A percentile compares a stretch with the other conserved stretches of the same genome.
These are phyloP conservation scores for Sporobolomyces pararoseus DNA, from an alignment of 768 basidiomycete species.

Conservation along the genomic window DNA sequence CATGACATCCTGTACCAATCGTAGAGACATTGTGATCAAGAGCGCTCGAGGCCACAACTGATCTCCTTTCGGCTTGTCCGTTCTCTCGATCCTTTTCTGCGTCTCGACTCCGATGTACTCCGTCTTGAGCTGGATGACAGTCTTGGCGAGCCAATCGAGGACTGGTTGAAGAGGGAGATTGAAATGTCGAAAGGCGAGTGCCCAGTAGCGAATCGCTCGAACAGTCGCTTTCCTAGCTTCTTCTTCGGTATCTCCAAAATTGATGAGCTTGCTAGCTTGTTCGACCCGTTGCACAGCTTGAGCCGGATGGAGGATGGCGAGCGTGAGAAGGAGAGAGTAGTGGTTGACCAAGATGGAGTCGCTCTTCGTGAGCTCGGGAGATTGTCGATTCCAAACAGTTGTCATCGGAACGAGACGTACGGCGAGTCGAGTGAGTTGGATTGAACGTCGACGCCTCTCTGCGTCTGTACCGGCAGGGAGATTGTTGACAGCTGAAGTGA, in stretches of 20 bases:
- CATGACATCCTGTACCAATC: conserved; percentile 58
- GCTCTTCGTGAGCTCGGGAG: conserved; percentile 44
- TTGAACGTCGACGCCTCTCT: conserved; percentile 47
- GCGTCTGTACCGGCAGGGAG: conserved; percentile 42
- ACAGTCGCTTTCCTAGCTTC: conserved; percentile 67
- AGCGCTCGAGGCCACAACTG: conserved; percentile 48
- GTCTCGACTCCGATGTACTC: conserved; percentile 55
- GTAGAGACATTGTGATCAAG: conserved; percentile 56
- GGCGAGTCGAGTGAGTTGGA: conserved; percentile 64
- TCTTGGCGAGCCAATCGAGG: conserved; percentile 63
- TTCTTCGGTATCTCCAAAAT: conserved; percentile 63
- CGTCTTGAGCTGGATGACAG: conserved; percentile 57
- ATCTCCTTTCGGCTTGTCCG: conserved; percentile 31
- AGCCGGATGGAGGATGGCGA: conserved; percentile 64
- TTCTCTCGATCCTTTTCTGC: conserved; percentile 11
- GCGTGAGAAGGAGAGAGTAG: conserved; percentile 66
- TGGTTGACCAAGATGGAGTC: conserved; percentile 79
- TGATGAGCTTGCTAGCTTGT: conserved; percentile 65
- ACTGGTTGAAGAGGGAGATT: conserved; percentile 57
- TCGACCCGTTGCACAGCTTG: conserved; percentile 57
- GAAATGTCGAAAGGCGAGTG: conserved; percentile 60
- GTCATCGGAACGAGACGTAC: conserved; percentile 68
- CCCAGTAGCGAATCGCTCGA: conserved; percentile 68
- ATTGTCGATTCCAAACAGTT: conserved; percentile 60
- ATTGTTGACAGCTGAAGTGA: conserved; percentile 61